Evolutionary conservation across 2,329 filamentous ascomycete genomes (phyloP), one percentile per base, ranked within the genome.

Genomic region (Fusarium vanettenii): DNA sequence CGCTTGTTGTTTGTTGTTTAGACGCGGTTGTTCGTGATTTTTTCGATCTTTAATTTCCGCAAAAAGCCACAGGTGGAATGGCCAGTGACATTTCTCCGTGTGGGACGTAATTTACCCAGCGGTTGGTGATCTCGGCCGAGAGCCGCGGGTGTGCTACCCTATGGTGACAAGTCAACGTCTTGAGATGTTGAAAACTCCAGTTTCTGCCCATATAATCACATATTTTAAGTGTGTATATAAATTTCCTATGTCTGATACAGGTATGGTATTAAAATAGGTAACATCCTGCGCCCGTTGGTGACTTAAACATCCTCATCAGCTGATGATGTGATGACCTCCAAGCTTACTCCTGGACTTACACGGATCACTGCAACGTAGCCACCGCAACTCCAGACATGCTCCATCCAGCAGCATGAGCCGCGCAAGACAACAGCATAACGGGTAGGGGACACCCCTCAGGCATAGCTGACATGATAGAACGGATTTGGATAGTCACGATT

Each of bases 61-160:
- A 52, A 31, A 52, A 62, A 60, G 68, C 41, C 71, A 66, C 70
- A 56, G 35, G 69, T 59, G 22, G n/a, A 71, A 71, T 71, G 67
- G 45, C 50, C 18, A 67, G 35, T 71, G 50, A 41, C 57, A 43
- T 69, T 63, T 64, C 29, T 33, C 11, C 18, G 16, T 11, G 61
- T 74, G 72, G 72, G 11, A 29, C 48, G 60, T 43, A 73, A 73
- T 73, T 73, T 74, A 48, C 45, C 61, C 35, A 18, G 60, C 27
- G 13, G 41, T 18, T 43, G 16, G 41, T 18, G 25, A 64, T 70
- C 31, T 74, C 69, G 72, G 72, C 69, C 72, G 69, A 74, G 72
- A 66, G 29, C n/a, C n/a, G 52, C 25, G 56, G 25, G 25, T 52
- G 48, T 31, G 48, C 48, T 74, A 74, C 72, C 72, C 72, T 74